phyloP scores from a whole-genome alignment of 768 basidiomycete species.

The Tulasnella sp. region DNA sequence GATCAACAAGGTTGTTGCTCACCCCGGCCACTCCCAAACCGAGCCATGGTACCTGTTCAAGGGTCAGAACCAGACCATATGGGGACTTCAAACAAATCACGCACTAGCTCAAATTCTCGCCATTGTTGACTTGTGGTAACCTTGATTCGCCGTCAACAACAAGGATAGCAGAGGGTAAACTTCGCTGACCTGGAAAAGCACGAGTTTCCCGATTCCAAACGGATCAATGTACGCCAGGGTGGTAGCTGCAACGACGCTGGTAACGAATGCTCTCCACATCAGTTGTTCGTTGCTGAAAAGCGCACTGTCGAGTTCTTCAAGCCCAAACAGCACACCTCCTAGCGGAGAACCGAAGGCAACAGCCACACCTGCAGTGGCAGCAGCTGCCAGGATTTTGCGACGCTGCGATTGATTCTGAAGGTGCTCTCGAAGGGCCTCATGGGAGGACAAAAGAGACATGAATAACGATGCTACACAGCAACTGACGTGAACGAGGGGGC shows the following conservation, averaged over 20 bases:
- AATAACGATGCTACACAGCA: constrained; percentile 63
- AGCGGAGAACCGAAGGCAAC: constrained; percentile 82
- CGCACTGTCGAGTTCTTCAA: constrained; percentile 37
- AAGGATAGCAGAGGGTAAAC: background rate
- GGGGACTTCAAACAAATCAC: constrained; percentile 16
- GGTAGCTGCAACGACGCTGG: constrained; percentile 77
- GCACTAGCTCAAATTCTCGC: constrained; percentile 60
- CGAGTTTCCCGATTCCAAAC: constrained; percentile 73
- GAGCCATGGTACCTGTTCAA: constrained; percentile 56
- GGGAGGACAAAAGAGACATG: background rate
- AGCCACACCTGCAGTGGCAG: constrained; percentile 75
- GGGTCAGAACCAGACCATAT: background rate
- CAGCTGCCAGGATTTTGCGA: constrained; percentile 67
- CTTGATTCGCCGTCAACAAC: constrained; percentile 23
- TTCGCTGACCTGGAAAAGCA: constrained; percentile 52
- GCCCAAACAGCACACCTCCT: constrained; percentile 73
- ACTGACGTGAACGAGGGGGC: constrained; percentile 74
- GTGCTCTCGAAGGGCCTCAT: background rate
- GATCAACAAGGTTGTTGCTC: constrained; percentile 18
- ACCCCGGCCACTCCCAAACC: constrained; percentile 51
- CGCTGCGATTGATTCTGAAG: constrained; percentile 36
- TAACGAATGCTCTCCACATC: constrained; percentile 81
- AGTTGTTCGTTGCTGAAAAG: constrained; percentile 23
- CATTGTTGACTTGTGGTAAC: constrained; percentile 50
- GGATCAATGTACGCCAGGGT: constrained; percentile 74